These are phyloP conservation scores for Boletales sp. DNA, from an alignment of 768 basidiomycete species.

Conservation along the genomic window DNA sequence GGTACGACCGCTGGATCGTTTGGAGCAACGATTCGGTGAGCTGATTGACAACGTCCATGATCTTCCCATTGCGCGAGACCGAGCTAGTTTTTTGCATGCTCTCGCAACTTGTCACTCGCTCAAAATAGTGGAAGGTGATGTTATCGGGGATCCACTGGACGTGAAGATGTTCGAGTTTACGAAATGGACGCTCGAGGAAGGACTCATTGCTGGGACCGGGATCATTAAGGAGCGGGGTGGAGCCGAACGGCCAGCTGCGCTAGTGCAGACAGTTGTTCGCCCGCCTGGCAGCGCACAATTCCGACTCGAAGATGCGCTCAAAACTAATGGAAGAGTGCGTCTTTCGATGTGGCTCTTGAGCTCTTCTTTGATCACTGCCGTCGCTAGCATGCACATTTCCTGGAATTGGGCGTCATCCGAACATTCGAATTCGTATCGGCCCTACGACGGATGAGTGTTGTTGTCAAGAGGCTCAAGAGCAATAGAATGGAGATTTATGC, in stretches of 20 bases:
- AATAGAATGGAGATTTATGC: constrained; percentile 96
- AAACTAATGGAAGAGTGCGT: constrained; percentile 71
- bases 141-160: constrained; percentile 95
- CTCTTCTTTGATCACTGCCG: neutral
- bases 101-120: constrained; percentile 95
- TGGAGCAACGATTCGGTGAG: constrained; percentile 80
- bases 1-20: constrained; percentile 79
- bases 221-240: constrained; percentile 65
- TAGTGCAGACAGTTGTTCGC: constrained; percentile 95
- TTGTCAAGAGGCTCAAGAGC: constrained; percentile 93
- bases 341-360: neutral
- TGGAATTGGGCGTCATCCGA: constrained; percentile 94
- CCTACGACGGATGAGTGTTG: constrained; percentile 93
- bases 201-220: constrained; percentile 64
- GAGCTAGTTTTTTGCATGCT: constrained; percentile 86
- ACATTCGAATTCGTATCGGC: constrained; percentile 96
- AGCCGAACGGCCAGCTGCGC: constrained; percentile 69
- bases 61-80: constrained; percentile 66
- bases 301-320: constrained; percentile 89
- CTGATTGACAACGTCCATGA: constrained; percentile 84
- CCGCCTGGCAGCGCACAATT: constrained; percentile 94
- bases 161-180: constrained; percentile 99
- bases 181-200: constrained; percentile 94
- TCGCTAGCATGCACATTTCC: constrained; percentile 86
- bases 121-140: constrained; percentile 80